Evolutionary conservation across 225 moss, liverwort and hornwort species (phyloP), one percentile per base, ranked within the genome.

Genomic region (Bryoerythrophyllum caledonicum): DNA sequence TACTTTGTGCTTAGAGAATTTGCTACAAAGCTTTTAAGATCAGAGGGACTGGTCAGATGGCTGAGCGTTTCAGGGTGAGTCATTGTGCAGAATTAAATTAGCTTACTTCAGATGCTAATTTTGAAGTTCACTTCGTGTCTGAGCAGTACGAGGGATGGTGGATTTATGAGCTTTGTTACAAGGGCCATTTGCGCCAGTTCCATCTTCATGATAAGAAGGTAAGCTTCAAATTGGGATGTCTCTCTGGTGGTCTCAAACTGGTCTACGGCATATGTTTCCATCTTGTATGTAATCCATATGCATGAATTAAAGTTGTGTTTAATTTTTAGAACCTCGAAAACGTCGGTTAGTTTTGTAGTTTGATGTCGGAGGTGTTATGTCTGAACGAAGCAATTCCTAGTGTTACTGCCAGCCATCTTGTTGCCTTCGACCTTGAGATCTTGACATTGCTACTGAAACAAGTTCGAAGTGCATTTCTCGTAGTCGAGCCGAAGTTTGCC

Each of bases 101-200:
- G 10, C 52, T 58, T 73, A 30, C 52, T 59, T 80, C 41, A 34
- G 60, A 44, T 63, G 51, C 48, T 46, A 67, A 67, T 71, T 71
- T 67, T 55, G n/a, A 66, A 48, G 21, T 53, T 15, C 26, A 70
- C 40, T 51, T 66, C 49, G 20, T 80, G 59, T 73, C 38, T 44
- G 17, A 78, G 76, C 91, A 96, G 96, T 76, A 76, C 32, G 97
- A 99, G 82, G 94, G 90, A 70, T 99, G 97, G 97, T 99, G 97
- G 97, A 85, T 78, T 71, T 99, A 99, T 70, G 89, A 81, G 76
- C 82, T 99, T 28, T 99, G 93, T 68, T 93, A 86, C 80, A 90
- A 91, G 74, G 82, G 79, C 52, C 88, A 86, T 8, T 63, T 94
- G 76, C 86, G 86, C 62, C 94, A 99, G 72, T 94, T 89, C 72